Evolutionary conservation across 2,329 filamentous ascomycete genomes (phyloP), one percentile per base, ranked within the genome.

Genomic region (Colletotrichum ledebouriae): DNA sequence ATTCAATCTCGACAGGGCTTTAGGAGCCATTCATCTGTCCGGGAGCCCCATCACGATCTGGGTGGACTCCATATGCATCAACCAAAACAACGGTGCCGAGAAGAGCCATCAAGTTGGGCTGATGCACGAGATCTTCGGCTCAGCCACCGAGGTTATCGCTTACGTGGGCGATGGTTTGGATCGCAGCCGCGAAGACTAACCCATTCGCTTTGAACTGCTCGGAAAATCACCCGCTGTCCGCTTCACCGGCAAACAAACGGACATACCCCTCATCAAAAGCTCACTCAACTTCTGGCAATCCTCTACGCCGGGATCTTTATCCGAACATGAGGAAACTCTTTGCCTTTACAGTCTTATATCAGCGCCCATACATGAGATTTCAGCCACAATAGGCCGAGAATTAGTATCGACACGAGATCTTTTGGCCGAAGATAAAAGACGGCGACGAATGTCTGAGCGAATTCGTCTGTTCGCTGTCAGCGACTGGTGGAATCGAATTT

Each of bases 1-100:
- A 4, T 59, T 70, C 33, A 78, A 76, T 50, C 70, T 78, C 13
- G 72, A 76, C 17, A 67, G 72, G 22, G 75, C 75, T 1, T 57
- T 78, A 15, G 71, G 74, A 6, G 71, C 75, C 5, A 55, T 77
- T 37, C 74, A 75, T 17, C 34, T 5, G 9, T 29, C 33, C n/a
- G 20, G n/a, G 9, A 20, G 13, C 6, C 7, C 49, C 4, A n/a
- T 69, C 10, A 20, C 46, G 9, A 25, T 69, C 3, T 65, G 46
- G 71, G 42, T 70, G 1, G 71, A 73, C 42, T 67, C 70, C 7
- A 59, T 73, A 4, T 73, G 69, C 52, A 71, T 73, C 50, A 59
- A 73, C 25, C 69, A 73, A 25, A 6, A 66, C 22, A 44, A 67
- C 6, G n/a, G 11, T 11, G n/a, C 3, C 9, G 71, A 72, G 17